Conservation (phyloP, 352 stramenopile genomes). For the Thalassiosira hispida region DNA sequence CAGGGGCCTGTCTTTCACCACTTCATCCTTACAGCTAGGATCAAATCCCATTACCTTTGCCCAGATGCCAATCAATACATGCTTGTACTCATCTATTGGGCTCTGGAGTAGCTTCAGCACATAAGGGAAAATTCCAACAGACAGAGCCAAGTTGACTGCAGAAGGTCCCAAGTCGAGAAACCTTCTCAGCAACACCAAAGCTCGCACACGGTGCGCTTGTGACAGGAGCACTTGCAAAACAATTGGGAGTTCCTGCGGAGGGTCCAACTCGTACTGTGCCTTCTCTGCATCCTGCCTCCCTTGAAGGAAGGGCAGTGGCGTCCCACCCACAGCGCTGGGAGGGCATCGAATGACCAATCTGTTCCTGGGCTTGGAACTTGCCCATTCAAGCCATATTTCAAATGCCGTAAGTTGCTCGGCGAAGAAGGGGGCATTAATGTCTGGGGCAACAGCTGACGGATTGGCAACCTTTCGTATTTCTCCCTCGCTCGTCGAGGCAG, state of each 20-base stretch:
- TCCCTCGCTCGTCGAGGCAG: background rate
- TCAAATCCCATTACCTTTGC: conserved; percentile 96
- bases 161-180: conserved; percentile 94
- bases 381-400: conserved; percentile 98
- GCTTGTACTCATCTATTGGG: conserved; percentile 93
- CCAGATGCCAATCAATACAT: conserved; percentile 93
- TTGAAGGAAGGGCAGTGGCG: conserved; percentile 50
- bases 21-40: conserved; percentile 92
- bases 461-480: background rate
- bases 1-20: conserved; percentile 96
- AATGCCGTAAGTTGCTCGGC: conserved; percentile 98
- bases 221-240: conserved; percentile 97
- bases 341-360: conserved; percentile 48
- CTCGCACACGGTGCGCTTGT: conserved; percentile 95
- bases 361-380: conserved; percentile 59
- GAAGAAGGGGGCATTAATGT: conserved; percentile 93
- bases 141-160: conserved; percentile 90
- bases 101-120: conserved; percentile 97
- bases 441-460: conserved; percentile 54
- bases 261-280: conserved; percentile 68
- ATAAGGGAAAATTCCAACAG: conserved; percentile 97
- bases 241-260: conserved; percentile 97
- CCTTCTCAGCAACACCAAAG: conserved; percentile 93
- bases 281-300: conserved; percentile 23
- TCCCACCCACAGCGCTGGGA: conserved; percentile 44